phyloP scores from a whole-genome alignment of 2,329 filamentous ascomycete genomes.

The Trichophyton mentagrophytes region DNA sequence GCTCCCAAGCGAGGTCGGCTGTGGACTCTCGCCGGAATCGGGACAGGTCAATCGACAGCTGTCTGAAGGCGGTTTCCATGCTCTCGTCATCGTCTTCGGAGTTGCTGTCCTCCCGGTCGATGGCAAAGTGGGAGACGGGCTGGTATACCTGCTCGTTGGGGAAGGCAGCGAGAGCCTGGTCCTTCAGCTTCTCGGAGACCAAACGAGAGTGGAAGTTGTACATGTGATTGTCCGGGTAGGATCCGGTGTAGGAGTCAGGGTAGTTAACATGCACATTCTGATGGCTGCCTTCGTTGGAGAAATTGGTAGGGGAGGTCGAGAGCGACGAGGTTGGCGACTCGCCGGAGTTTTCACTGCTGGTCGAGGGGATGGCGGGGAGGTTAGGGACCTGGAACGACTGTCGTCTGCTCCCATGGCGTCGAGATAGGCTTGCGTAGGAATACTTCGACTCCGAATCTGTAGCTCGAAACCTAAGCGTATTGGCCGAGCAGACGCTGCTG shows the following conservation, averaged over 20 bases:
- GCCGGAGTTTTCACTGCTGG: conserved; percentile 40
- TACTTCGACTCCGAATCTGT: conserved; percentile 36
- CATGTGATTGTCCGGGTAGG: conserved; percentile 42
- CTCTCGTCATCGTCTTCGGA: conserved; percentile 20
- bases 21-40: conserved; percentile 33
- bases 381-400: conserved; percentile 51
- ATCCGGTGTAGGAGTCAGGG: conserved; percentile 57
- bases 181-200: conserved; percentile 69
- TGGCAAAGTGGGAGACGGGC: conserved; percentile 36
- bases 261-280: conserved; percentile 7
- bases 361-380: conserved; percentile 49
- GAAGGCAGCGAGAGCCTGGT: conserved; percentile 41
- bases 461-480: not conserved
- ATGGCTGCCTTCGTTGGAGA: conserved; percentile 13
- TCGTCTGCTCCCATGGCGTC: conserved; percentile 25
- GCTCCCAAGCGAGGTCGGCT: conserved; percentile 51
- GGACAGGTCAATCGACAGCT: conserved; percentile 18
- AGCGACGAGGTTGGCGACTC: conserved; percentile 17
- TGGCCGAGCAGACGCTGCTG: not conserved
- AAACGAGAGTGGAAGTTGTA: conserved; percentile 59
- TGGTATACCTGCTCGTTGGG: conserved; percentile 38
- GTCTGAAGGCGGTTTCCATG: conserved; percentile 18
- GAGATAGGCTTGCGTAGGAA: conserved; percentile 32
- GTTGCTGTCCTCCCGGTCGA: conserved; percentile 26
- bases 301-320: conserved; percentile 16